Evolutionary conservation across 495 filamentous ascomycete genomes (phyloP), one percentile per base, ranked within the genome.

Genomic region (Pyrenopolyporus hunteri): DNA sequence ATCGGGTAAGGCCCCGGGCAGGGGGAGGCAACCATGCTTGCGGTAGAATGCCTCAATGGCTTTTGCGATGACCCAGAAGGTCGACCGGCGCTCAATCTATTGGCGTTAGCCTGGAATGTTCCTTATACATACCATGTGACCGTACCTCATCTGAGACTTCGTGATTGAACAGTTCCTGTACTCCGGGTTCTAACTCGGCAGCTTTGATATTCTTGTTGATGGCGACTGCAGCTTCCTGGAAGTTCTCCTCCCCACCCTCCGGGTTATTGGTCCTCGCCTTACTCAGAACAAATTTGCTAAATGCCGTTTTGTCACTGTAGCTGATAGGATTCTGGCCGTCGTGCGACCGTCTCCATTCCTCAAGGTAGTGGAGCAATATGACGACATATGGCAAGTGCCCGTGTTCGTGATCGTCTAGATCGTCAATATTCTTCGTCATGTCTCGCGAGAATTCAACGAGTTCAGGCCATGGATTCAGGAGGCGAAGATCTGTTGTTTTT

Each of bases 221-320:
- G 3, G 93, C 93, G 8, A 83, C 87, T 19, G 84, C 86, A 11
- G 94, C 94, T 74, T 99, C 94, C 32, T 97, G 92, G 71, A 89
- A 99, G 71, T 99, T 99, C 78, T 98, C 94, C 71, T 98, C 94
- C 58, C 89, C 90, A 28, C 91, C 93, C 76, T 97, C 93, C 25
- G 92, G 72, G 62, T 85, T 93, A 64, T 87, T 76, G 33, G 79
- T 89, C 64, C 94, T 83, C 52, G 88, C 83, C 9, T 84, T 83
- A 5, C 76, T 76, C 48, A 81, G 75, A 0, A 97, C 85, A 9
- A 90, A 71, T 9, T 85, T 80, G 35, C 87, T 80, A 72, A 98
- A 96, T 43, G 85, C 89, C 4, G 79, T 87, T 74, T 98, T 99
- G 53, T 99, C 91, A 57, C 88, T 87, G 77, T 93, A 97, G 32